These are phyloP conservation scores for Heterobasidion parviporum DNA, from an alignment of 1,284 basidiomycete species.

Conservation along the genomic window DNA sequence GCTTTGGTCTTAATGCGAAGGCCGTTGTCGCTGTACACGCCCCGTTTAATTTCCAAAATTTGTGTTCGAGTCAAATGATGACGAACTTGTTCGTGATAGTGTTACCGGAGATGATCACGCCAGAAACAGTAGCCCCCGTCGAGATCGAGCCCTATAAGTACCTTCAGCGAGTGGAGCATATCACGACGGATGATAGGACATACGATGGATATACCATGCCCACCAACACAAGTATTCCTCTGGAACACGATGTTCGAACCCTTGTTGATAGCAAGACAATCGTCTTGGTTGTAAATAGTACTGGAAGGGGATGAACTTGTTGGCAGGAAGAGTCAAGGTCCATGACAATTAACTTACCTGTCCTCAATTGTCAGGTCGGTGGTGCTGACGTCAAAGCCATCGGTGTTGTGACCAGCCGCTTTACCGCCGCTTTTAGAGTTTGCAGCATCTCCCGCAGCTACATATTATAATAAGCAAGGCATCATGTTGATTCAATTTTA, in stretches of 20 bases:
- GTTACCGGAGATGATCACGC: slow-evolving; percentile 39
- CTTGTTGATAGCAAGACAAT: slow-evolving; percentile 54
- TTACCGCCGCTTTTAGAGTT: slow-evolving; percentile 35
- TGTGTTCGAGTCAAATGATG: not conserved
- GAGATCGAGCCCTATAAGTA: slow-evolving; percentile 36
- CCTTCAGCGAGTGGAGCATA: not conserved
- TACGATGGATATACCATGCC: slow-evolving; percentile 53
- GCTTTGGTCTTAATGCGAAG: slow-evolving; percentile 33
- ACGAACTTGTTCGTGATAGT: slow-evolving; percentile 23
- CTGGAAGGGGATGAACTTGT: not conserved
- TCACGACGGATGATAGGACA: not conserved
- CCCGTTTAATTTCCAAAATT: not conserved
- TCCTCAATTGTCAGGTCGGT: slow-evolving; percentile 36
- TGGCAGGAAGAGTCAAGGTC: not conserved
- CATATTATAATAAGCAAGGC: not conserved
- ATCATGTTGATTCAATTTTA: not conserved
- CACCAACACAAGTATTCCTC: slow-evolving; percentile 43
- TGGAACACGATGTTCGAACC: slow-evolving; percentile 48
- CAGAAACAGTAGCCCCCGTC: slow-evolving; percentile 36
- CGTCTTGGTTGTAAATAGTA: slow-evolving; percentile 25
- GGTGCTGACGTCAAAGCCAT: slow-evolving; percentile 44
- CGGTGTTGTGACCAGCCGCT: slow-evolving; percentile 34
- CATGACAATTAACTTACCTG: slow-evolving; percentile 9
- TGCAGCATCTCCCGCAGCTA: slow-evolving; percentile 26
- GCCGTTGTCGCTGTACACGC: slow-evolving; percentile 24